Percentiles rank a stretch among this genome's conserved stretches.
phyloP scores from a whole-genome alignment of 106 monocot species.

The Dioscorea alata region DNA sequence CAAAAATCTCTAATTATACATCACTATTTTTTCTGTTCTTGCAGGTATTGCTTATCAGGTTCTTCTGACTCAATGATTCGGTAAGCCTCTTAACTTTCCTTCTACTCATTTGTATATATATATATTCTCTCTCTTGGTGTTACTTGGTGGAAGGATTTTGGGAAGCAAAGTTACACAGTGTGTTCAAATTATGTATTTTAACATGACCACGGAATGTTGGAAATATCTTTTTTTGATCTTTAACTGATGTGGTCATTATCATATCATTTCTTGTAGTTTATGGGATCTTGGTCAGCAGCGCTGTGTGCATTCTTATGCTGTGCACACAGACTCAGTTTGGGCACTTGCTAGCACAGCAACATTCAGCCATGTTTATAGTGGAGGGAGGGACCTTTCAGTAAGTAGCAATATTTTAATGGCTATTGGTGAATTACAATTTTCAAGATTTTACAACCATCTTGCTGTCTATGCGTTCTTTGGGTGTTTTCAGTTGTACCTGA shows the following conservation, averaged over 20 bases:
- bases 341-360: constrained; percentile 88
- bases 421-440: not conserved
- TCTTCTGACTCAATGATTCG: constrained; percentile 99
- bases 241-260: not conserved
- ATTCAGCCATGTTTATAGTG: constrained; percentile 96
- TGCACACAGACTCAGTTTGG: constrained; percentile 99
- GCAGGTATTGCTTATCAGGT: constrained; percentile 90
- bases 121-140: not conserved
- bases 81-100: constrained; percentile 25
- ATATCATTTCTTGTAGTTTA: constrained; percentile 40
- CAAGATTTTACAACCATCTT: not conserved
- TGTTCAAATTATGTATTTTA: too few species aligned
- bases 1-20: not conserved
- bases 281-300: constrained; percentile 99
- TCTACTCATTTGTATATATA: not conserved
- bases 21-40: constrained; percentile 6
- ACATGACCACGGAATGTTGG: too few species aligned
- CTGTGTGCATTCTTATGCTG: constrained; percentile 97
- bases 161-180: too few species aligned
- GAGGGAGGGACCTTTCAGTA: constrained; percentile 92
- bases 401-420: constrained; percentile 10
- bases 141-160: not conserved
- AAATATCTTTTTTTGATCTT: too few species aligned
- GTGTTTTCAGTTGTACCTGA: constrained; percentile 74
- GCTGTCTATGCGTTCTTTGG: constrained; percentile 10